Evolutionary conservation across 805 yeast species (phyloP).

Genomic region (Saturnispora silvae): DNA sequence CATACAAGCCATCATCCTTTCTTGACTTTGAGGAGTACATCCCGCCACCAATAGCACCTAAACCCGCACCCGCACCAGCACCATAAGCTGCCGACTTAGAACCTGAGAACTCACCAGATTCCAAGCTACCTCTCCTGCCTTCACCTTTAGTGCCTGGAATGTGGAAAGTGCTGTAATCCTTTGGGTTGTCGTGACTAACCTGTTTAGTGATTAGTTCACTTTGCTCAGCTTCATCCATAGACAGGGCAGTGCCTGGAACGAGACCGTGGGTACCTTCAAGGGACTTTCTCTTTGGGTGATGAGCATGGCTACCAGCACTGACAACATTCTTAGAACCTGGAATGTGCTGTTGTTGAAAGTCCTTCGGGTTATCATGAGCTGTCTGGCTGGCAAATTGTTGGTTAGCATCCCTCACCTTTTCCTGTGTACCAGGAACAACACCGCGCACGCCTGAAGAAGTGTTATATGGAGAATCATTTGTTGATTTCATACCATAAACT

Average conservation of each 20-base stretch:
- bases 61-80: neutral
- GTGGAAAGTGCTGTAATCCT: conserved; percentile 1
- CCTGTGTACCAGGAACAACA: neutral
- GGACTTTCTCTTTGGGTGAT: neutral
- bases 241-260: conserved; percentile 2
- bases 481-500: neutral
- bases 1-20: neutral
- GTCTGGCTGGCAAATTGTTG: neutral
- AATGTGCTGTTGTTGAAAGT: neutral
- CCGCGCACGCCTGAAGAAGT: neutral
- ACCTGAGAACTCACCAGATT: neutral
- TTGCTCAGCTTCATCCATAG: neutral
- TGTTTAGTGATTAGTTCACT: neutral
- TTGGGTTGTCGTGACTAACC: neutral
- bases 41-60: neutral
- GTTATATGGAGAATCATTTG: neutral
- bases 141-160: conserved; percentile 6
- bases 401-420: neutral
- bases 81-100: neutral
- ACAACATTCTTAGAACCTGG: neutral
- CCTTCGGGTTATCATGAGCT: neutral
- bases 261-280: conserved; percentile 5
- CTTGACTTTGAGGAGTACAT: neutral
- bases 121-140: neutral
- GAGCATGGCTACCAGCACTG: neutral